phyloP scores from a whole-genome alignment of 192 early-diverging fungal species.

The Spizellomyces sp. region DNA sequence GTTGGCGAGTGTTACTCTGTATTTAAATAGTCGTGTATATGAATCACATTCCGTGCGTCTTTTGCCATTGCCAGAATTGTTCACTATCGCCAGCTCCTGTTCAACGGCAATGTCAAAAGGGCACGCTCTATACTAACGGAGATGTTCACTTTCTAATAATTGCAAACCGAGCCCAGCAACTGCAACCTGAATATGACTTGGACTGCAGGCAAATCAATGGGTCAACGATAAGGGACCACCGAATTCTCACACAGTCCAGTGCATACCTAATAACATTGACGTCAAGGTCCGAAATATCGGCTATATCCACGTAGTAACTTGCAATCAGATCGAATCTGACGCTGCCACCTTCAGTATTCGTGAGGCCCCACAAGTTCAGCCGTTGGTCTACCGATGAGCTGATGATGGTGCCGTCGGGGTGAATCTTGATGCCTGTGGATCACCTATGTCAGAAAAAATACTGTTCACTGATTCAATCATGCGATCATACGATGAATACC shows the following conservation, averaged over 20 bases:
- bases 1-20: not conserved
- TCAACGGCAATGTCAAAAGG: no score
- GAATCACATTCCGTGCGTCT: not conserved
- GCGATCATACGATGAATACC: slow-evolving; percentile 38
- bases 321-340: not conserved
- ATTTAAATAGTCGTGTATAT: no score
- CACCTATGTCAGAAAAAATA: not conserved
- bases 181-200: slow-evolving; percentile 5
- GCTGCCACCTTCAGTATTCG: not conserved
- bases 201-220: not conserved
- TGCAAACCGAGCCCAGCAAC: slow-evolving; percentile 34
- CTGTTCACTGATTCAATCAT: not conserved
- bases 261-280: slow-evolving; percentile 6
- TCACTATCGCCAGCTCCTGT: no score
- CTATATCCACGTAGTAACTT: slow-evolving; percentile 15
- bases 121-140: not conserved
- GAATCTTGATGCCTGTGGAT: slow-evolving; percentile 13
- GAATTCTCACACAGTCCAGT: not conserved
- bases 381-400: slow-evolving; percentile 73
- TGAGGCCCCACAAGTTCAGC: slow-evolving; percentile 58
- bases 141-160: slow-evolving; percentile 13
- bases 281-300: slow-evolving; percentile 29
- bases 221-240: not conserved
- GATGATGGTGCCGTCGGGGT: slow-evolving; percentile 5
- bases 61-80: no score